phyloP scores from a whole-genome alignment of 1,284 basidiomycete species.

The Vanrija humicola region DNA sequence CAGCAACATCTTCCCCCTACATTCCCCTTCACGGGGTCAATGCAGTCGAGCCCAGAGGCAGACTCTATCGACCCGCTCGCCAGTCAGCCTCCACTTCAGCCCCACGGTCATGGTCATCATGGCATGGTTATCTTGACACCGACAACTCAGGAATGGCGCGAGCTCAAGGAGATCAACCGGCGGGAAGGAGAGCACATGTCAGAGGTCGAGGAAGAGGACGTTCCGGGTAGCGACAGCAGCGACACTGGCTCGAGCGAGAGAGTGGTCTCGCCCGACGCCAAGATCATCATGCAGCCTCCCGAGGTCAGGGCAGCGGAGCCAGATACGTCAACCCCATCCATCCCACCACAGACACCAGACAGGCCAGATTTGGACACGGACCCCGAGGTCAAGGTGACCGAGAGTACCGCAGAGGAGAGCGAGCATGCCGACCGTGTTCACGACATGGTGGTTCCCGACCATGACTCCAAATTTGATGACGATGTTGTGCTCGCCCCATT shows the following conservation, averaged over 20 bases:
- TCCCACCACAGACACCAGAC: background rate
- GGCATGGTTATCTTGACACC: conserved; percentile 49
- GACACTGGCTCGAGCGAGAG: conserved; percentile 2
- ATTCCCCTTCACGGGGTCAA: conserved; percentile 22
- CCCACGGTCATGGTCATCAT: no score
- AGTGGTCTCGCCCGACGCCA: background rate
- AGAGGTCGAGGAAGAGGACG: background rate
- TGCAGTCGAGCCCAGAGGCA: conserved; percentile 11
- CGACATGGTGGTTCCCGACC: no score
- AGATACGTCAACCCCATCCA: background rate
- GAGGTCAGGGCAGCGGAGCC: background rate
- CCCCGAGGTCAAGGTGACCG: background rate
- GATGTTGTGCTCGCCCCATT: background rate
- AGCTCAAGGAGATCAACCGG: conserved; percentile 30
- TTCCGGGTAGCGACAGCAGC: conserved; percentile 4
- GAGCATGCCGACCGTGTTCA: no score
- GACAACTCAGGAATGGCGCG: conserved; percentile 50
- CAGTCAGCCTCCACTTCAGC: background rate
- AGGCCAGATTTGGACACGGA: background rate
- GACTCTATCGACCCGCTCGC: background rate
- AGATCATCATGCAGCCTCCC: background rate
- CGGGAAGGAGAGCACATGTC: conserved; percentile 15
- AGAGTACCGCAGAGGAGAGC: no score
- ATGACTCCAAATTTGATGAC: background rate
- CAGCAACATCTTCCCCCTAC: conserved; percentile 43